Conservation (phyloP, 169 alveolate species). For the Eimeria maxima region DNA sequence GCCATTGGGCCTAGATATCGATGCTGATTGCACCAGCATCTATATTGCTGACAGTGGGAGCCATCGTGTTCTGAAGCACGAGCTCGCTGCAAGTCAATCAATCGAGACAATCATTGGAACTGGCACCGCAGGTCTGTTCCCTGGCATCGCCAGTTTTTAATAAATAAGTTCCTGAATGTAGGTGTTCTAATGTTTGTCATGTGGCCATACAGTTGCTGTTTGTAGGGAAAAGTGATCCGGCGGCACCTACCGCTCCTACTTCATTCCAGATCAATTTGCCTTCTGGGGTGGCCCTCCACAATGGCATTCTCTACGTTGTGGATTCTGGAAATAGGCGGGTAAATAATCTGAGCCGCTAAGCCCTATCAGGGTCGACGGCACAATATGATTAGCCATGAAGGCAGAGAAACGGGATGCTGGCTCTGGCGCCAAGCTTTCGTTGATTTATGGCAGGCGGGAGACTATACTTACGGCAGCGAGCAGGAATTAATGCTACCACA, state of each 20-base stretch:
- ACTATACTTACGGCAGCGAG: neutral
- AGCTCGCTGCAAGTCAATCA: neutral
- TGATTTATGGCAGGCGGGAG: neutral
- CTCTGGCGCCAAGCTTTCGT: neutral
- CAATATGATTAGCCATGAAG: neutral
- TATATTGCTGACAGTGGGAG: slow-evolving; percentile 73
- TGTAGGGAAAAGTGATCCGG: slow-evolving; percentile 12
- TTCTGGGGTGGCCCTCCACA: slow-evolving; percentile 43
- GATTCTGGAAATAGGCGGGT: slow-evolving; percentile 70
- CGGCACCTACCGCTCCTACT: too few relatives aligned
- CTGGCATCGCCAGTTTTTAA: neutral
- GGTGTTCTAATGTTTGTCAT: neutral
- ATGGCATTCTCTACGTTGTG: neutral
- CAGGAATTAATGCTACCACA: neutral
- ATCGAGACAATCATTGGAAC: slow-evolving; percentile 26
- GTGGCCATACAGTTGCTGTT: neutral
- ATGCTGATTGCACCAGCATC: slow-evolving; percentile 32
- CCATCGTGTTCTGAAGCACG: slow-evolving; percentile 48
- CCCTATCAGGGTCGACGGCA: neutral
- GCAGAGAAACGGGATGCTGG: neutral
- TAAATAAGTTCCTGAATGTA: neutral
- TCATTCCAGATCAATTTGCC: slow-evolving; percentile 41
- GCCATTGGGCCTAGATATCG: slow-evolving; percentile 43
- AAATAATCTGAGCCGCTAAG: neutral
- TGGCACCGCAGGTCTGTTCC: slow-evolving; percentile 66